Percentiles rank a stretch among this genome's conserved stretches.
Evolutionary conservation across 371 early-diverging fungal species (phyloP).

Genomic region (Massospora cicadina): DNA sequence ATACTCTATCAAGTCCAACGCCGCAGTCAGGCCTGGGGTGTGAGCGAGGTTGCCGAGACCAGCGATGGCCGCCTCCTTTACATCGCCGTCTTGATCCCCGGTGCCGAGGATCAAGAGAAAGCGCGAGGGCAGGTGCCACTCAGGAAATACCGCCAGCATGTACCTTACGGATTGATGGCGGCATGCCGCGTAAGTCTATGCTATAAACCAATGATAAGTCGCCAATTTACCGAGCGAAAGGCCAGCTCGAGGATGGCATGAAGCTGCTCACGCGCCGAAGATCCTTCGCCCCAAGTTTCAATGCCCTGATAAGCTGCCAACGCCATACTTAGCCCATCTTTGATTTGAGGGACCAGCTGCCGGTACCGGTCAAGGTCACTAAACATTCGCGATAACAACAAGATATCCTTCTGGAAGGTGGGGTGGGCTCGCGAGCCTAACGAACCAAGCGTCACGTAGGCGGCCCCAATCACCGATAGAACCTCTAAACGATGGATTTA

Average conservation of each 20-base stretch:
- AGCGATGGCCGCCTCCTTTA: slow-evolving; percentile 45
- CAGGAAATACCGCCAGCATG: slow-evolving; percentile 54
- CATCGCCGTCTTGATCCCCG: slow-evolving; percentile 51
- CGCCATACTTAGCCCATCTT: slow-evolving; percentile 66
- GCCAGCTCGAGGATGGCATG: slow-evolving; percentile 28
- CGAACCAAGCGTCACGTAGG: slow-evolving; percentile 1
- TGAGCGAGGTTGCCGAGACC: slow-evolving; percentile 15
- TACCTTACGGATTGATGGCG: slow-evolving; percentile 52
- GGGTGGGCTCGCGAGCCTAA: neutral
- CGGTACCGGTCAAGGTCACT: neutral
- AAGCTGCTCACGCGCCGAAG: slow-evolving; percentile 28
- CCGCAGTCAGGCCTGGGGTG: slow-evolving; percentile 11
- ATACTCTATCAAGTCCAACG: slow-evolving; percentile 9
- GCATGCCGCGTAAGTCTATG: slow-evolving; percentile 30
- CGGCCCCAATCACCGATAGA: neutral
- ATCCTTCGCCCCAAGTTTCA: slow-evolving; percentile 17
- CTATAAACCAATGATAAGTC: neutral
- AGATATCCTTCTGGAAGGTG: neutral
- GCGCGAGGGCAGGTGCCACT: slow-evolving; percentile 45
- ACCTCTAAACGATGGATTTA: neutral
- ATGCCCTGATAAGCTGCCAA: slow-evolving; percentile 41
- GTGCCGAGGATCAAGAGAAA: slow-evolving; percentile 55
- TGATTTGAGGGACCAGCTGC: neutral
- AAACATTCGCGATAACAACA: neutral
- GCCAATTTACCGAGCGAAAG: slow-evolving; percentile 35